A percentile compares a stretch with the other conserved stretches of the same genome.
These are phyloP conservation scores for Trichoderma sp. DNA, from an alignment of 2,329 filamentous ascomycete genomes.

Conservation along the genomic window DNA sequence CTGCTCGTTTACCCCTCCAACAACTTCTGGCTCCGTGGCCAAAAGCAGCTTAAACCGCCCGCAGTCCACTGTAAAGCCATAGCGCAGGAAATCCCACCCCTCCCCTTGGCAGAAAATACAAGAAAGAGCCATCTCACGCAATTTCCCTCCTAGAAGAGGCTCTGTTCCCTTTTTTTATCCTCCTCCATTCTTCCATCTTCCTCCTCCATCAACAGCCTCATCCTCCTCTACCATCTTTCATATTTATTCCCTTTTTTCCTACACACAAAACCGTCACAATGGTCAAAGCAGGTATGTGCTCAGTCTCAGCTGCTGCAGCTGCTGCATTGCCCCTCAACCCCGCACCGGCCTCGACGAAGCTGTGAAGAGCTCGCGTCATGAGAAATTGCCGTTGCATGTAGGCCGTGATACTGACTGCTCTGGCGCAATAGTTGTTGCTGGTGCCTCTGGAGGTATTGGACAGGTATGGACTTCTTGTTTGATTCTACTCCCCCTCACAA, in stretches of 20 bases:
- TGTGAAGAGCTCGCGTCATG: slow-evolving; percentile 20
- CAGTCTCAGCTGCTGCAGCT: neutral
- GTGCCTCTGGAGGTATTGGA: slow-evolving; percentile 97
- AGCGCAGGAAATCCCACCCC: neutral
- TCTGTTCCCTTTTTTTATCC: neutral
- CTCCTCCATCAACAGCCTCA: neutral
- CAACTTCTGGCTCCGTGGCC: neutral
- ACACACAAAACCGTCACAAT: slow-evolving; percentile 16
- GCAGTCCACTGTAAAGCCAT: neutral
- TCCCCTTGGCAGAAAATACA: neutral
- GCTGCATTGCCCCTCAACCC: slow-evolving; percentile 25
- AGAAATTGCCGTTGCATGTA: neutral
- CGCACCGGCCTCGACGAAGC: slow-evolving; percentile 6
- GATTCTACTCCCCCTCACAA: neutral
- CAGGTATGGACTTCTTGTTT: slow-evolving; percentile 64
- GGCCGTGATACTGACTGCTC: neutral
- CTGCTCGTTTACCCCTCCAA: neutral
- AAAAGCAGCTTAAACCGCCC: neutral
- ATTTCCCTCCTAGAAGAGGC: neutral
- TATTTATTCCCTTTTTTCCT: neutral
- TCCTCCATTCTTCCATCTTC: neutral
- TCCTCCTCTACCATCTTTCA: neutral
- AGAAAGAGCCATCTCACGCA: slow-evolving; percentile 15
- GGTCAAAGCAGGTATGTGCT: slow-evolving; percentile 26
- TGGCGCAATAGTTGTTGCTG: slow-evolving; percentile 69